phyloP scores from a whole-genome alignment of 129 eudicot genomes.

The Daucus carota region DNA sequence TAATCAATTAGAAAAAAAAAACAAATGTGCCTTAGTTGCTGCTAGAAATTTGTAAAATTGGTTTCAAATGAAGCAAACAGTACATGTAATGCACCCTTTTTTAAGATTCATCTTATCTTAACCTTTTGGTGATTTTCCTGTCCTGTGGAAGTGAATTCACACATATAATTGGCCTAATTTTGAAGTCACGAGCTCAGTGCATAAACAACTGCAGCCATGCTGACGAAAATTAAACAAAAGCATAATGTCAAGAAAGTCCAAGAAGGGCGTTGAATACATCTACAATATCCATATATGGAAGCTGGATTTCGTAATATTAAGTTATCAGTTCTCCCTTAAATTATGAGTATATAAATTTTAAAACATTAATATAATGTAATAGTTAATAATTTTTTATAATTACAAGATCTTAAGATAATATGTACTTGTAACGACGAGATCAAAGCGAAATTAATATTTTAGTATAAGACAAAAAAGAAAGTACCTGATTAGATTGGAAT shows the following conservation, averaged over 20 bases:
- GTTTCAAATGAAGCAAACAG: neutral
- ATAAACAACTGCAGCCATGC: neutral
- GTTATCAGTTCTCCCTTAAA: neutral
- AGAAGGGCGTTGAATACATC: neutral
- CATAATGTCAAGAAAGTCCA: neutral
- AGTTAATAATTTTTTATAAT: no score
- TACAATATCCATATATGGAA: neutral
- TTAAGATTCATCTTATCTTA: neutral
- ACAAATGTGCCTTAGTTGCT: neutral
- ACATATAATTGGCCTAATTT: constrained; percentile 3
- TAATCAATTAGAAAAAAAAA: no score
- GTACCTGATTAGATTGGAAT: no score
- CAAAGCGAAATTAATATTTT: no score
- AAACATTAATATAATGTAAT: no score
- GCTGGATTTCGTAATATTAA: neutral
- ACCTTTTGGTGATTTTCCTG: neutral
- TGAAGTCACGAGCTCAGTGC: neutral
- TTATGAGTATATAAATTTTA: no score
- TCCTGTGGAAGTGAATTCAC: neutral
- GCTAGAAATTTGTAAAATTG: neutral
- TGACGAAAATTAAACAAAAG: neutral
- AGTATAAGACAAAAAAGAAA: no score
- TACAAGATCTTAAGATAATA: no score
- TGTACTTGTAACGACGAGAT: no score
- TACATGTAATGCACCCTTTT: neutral